Evolutionary conservation across 148 eudicot species (phyloP), one percentile per base, ranked within the genome.

Genomic region (Persicaria maculosa): DNA sequence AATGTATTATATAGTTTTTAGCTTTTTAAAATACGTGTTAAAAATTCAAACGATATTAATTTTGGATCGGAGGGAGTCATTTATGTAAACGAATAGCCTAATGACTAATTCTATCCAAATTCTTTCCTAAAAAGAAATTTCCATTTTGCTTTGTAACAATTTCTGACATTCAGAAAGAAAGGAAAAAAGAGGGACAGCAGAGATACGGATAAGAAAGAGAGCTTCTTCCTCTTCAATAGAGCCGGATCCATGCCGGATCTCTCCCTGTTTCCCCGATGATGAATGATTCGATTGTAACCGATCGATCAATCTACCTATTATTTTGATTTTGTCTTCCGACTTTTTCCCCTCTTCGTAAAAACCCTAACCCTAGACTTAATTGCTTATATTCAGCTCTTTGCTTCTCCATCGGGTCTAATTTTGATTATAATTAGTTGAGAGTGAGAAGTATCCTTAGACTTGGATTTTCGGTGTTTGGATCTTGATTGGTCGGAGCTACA

Each of bases 361-460:
- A 73, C 75, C 59, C 75, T 73, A 73, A 73, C 75, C 65, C 65
- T 73, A 73, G 61, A 25, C 47, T 20, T 52, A 52, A 17, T 50
- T 45, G 43, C 25, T 15, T n/a, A 8, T 2, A 9, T 65, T 44
- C 70, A 10, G 47, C 72, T 61, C 52, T n/a, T 50, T 72, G 11
- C 57, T 31, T 7, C 17, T 48, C 47, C 43, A 45, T 19, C 53
- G 36, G 36, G 47, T 44, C n/a, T n/a, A 59, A 20, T 59, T 45
- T 53, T 50, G 52, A 68, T 65, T 68, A 11, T 10, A 11, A 5
- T 43, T 47, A 11, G 40, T 50, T 47, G 50, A n/a, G 70, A 12
- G 47, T 46, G 61, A 1, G n/a, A 11, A 58, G 14, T 69, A 5
- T 69, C 47, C 36, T 55, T n/a, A 12, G 44, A 46, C 16, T 44